Percentiles rank a stretch among this genome's conserved stretches.
phyloP scores from a whole-genome alignment of 2,329 filamentous ascomycete species.

The Colletotrichum echinochloae region DNA sequence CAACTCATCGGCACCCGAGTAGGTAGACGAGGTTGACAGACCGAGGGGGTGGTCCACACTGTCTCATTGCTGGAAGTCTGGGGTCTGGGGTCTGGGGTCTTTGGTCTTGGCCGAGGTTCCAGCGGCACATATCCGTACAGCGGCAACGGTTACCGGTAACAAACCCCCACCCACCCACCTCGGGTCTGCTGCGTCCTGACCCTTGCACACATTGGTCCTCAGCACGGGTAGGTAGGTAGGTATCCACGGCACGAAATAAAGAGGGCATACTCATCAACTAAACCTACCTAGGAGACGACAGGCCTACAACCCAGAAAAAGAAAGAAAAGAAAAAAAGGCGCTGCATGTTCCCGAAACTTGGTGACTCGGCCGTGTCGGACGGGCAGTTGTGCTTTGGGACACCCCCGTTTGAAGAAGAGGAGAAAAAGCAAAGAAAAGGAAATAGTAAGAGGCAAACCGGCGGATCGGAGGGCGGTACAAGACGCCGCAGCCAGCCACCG shows the following conservation, averaged over 20 bases:
- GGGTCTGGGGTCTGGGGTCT: conserved; percentile 14
- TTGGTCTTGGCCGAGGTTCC: conserved; percentile 35
- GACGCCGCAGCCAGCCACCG: neutral
- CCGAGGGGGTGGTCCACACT: neutral
- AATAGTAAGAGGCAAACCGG: neutral
- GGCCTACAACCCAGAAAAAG: neutral
- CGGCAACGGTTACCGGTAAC: conserved; percentile 18
- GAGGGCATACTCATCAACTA: too few species aligned
- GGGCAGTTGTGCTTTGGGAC: neutral
- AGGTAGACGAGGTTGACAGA: conserved; percentile 5
- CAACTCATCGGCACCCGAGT: conserved; percentile 9
- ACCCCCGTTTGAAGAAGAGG: neutral
- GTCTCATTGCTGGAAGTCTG: conserved; percentile 1
- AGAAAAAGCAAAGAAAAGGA: neutral
- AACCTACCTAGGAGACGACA: neutral
- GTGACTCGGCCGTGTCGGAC: neutral
- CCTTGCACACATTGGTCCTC: neutral
- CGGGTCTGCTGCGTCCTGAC: neutral
- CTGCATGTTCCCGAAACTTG: conserved; percentile 1
- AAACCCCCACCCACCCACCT: neutral
- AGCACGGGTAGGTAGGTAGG: too few species aligned
- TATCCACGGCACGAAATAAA: neutral
- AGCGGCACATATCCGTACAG: neutral
- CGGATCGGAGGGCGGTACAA: neutral
- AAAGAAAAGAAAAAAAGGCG: neutral